Base-by-base conservation (phyloP, 139 green algal species). In the Ettlia oleoabundans region DNA sequence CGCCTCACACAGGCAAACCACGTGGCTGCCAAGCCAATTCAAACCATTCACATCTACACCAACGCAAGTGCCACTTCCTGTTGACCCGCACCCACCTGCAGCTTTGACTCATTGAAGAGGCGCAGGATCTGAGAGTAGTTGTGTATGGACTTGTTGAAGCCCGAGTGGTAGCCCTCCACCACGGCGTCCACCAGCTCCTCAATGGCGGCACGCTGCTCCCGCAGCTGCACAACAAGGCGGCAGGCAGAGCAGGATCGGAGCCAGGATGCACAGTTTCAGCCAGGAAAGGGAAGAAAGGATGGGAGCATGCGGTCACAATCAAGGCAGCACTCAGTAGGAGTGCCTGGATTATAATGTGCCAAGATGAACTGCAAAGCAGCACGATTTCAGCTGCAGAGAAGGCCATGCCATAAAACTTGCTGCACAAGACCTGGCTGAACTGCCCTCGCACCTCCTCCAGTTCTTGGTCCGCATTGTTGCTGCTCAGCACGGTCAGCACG, bases 71-170 rank as follows among this genome's bases (percentile, higher is more conserved):
- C n/a, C n/a, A 7, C n/a, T 76, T 33, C 10, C 22, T 55, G 55
- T 10, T 6, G 10, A 37, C 55, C 42, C 38, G 24, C 30, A 13
- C 82, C 2, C 41, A 92, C 88, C 87, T 96, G 91, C 33, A 91
- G 73, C 74, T 91, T 92, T 0, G 91, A 83, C 3, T 95, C 89
- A 15, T 83, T 64, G 80, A 97, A 97, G 13, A 96, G 90, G 41
- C 89, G 80, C 82, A 97, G 87, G 74, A 97, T 97, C 38, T 92
- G 87, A 2, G 85, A 92, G 84, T 97, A 97, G 87, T 97, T 96
- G 71, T 96, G 93, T 64, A 97, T 94, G 19, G 92, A 89, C 55
- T 89, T 92, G 71, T 94, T 94, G 88, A 98, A 98, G 70, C 94
- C 94, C n/a, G 74, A 69, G 85, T 96, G 90, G 77, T 96, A 93